Percentiles rank a stretch among this genome's conserved stretches.
Evolutionary conservation across 805 yeast species (phyloP).

Genomic region (Candida boleticola): DNA sequence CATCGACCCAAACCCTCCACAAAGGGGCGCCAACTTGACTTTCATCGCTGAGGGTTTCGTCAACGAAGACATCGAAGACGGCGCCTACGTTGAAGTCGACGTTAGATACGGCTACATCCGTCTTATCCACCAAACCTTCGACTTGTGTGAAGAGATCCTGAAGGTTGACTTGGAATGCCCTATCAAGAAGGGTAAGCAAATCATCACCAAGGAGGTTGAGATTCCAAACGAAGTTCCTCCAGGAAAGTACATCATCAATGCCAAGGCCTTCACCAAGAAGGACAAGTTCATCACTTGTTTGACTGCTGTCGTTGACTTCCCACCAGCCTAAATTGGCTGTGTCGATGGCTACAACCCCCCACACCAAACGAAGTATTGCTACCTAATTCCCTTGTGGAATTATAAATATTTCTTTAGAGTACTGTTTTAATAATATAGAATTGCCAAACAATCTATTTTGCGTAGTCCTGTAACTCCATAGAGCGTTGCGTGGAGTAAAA

Average conservation of each 20-base stretch:
- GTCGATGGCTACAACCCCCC: too few relatives aligned
- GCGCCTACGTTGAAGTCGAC: constrained; percentile 92
- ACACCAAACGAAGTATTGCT: too few relatives aligned
- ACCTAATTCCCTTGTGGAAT: too few relatives aligned
- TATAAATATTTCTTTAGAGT: background rate
- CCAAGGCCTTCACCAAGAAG: constrained; percentile 84
- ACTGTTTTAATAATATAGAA: background rate
- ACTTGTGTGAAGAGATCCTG: constrained; percentile 82
- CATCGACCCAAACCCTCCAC: constrained; percentile 85
- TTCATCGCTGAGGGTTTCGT: constrained; percentile 72
- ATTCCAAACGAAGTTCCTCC: constrained; percentile 94
- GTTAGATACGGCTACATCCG: constrained; percentile 91
- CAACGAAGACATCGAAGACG: constrained; percentile 58
- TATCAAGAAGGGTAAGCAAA: constrained; percentile 63
- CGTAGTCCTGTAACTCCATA: too few relatives aligned
- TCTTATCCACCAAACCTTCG: constrained; percentile 84
- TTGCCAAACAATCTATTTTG: background rate
- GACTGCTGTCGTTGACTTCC: constrained; percentile 65
- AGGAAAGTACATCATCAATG: constrained; percentile 82
- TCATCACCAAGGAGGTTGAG: constrained; percentile 68
- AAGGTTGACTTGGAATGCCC: constrained; percentile 90
- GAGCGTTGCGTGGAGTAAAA: too few relatives aligned
- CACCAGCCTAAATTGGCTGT: constrained; percentile 20
- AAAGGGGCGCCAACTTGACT: constrained; percentile 78
- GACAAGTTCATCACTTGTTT: constrained; percentile 84